phyloP scores from a whole-genome alignment of 768 basidiomycete genomes.

The Termitomyces sp. region DNA sequence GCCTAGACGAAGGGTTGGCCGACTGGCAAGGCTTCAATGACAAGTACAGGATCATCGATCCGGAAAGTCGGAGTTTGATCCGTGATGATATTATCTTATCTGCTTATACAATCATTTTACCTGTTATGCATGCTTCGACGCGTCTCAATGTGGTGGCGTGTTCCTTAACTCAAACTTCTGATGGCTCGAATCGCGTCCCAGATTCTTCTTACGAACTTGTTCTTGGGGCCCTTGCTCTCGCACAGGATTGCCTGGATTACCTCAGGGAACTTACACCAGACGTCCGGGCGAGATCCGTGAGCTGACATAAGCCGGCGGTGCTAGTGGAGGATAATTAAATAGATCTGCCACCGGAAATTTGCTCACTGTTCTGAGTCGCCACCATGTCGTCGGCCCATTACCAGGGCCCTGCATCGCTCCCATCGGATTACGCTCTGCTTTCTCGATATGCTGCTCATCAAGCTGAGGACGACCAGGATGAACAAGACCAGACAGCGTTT shows the following conservation, averaged over 20 bases:
- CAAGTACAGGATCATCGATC: too few relatives aligned
- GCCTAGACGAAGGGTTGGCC: too few relatives aligned
- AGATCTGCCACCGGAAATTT: constrained; percentile 2
- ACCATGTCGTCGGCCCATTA: constrained; percentile 41
- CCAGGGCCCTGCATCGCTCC: constrained; percentile 53
- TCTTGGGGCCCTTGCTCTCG: not conserved
- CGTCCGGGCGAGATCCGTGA: not conserved
- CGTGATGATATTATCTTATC: not conserved
- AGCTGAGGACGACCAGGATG: constrained; percentile 10
- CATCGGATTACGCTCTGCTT: constrained; percentile 63
- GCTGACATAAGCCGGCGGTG: not conserved
- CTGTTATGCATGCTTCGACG: not conserved
- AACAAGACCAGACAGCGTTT: not conserved
- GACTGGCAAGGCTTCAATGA: too few relatives aligned
- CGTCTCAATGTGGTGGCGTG: not conserved
- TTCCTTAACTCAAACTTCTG: not conserved
- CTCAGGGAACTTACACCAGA: not conserved
- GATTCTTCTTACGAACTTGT: not conserved
- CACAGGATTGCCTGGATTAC: not conserved
- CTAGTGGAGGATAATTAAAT: not conserved
- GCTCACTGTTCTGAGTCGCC: not conserved
- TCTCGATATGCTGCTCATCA: constrained; percentile 40
- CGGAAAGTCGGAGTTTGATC: too few relatives aligned
- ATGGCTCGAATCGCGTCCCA: not conserved
- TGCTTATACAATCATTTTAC: not conserved